phyloP scores from a whole-genome alignment of 2,329 filamentous ascomycete genomes.

The Xylaria sp. region DNA sequence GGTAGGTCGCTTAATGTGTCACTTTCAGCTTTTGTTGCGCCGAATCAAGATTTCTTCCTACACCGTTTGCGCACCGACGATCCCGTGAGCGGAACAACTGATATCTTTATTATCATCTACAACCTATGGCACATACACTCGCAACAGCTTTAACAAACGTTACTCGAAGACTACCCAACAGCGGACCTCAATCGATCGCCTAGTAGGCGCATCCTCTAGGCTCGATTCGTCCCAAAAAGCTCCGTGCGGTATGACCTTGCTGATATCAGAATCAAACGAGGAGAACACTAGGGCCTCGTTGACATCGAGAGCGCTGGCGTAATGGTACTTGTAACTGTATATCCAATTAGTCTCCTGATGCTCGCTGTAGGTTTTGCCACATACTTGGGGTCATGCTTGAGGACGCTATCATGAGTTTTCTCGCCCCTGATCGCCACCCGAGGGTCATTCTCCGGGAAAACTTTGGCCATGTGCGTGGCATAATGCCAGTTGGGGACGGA shows the following conservation, averaged over 20 bases:
- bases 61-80: slow-evolving; percentile 14
- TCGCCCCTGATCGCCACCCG: slow-evolving; percentile 44
- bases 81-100: neutral
- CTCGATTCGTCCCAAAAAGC: slow-evolving; percentile 49
- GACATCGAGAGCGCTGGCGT: slow-evolving; percentile 44
- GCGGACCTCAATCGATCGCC: slow-evolving; percentile 48
- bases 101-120: slow-evolving; percentile 15
- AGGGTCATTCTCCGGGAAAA: slow-evolving; percentile 46
- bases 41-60: slow-evolving; percentile 27
- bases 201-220: slow-evolving; percentile 42
- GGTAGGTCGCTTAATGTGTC: slow-evolving; percentile 16
- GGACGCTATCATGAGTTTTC: slow-evolving; percentile 47
- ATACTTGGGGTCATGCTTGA: slow-evolving; percentile 46
- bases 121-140: slow-evolving; percentile 11
- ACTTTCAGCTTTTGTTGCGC: slow-evolving; percentile 12
- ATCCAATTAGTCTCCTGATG: slow-evolving; percentile 25
- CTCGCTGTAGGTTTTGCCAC: slow-evolving; percentile 19
- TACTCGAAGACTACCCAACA: slow-evolving; percentile 47
- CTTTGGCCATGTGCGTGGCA: slow-evolving; percentile 43
- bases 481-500: slow-evolving; percentile 44
- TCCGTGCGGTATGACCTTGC: slow-evolving; percentile 46
- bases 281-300: slow-evolving; percentile 48
- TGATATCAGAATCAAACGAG: slow-evolving; percentile 47
- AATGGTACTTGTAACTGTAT: slow-evolving; percentile 46
- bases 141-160: slow-evolving; percentile 4